A percentile compares a stretch with the other conserved stretches of the same genome.
Evolutionary conservation across 495 filamentous ascomycete species (phyloP).

Genomic region (Cryomyces minteri): DNA sequence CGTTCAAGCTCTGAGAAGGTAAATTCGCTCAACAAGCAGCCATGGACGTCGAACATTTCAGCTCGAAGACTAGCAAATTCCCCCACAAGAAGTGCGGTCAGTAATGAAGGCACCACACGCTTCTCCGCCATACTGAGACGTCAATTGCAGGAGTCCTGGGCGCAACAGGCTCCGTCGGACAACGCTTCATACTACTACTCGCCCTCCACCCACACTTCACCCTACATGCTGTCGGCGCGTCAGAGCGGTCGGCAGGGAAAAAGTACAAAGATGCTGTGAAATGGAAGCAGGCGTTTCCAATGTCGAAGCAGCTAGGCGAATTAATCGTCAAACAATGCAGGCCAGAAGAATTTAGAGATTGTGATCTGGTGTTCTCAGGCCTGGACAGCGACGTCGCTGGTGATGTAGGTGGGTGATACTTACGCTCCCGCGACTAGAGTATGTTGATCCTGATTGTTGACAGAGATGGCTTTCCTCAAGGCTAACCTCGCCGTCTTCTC

Average conservation of each 20-base stretch:
- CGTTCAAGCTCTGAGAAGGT: no score
- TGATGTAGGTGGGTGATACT: slow-evolving; percentile 17
- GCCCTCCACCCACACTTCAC: slow-evolving; percentile 24
- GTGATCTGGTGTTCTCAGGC: slow-evolving; percentile 25
- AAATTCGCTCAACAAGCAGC: neutral
- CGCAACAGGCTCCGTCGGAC: slow-evolving; percentile 25
- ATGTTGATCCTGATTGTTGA: neutral
- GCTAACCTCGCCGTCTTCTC: slow-evolving; percentile 23
- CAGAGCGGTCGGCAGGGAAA: slow-evolving; percentile 23
- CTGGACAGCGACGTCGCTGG: slow-evolving; percentile 26
- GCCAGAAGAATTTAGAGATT: slow-evolving; percentile 21
- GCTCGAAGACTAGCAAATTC: slow-evolving; percentile 13
- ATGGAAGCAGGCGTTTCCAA: slow-evolving; percentile 25
- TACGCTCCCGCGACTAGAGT: neutral
- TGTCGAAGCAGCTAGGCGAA: slow-evolving; percentile 21
- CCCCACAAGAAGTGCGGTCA: slow-evolving; percentile 23
- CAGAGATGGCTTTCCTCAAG: slow-evolving; percentile 25
- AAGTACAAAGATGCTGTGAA: slow-evolving; percentile 24
- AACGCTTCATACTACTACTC: slow-evolving; percentile 26
- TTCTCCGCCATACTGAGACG: neutral
- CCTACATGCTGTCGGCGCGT: slow-evolving; percentile 23
- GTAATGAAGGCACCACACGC: slow-evolving; percentile 2
- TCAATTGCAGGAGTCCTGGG: slow-evolving; percentile 22
- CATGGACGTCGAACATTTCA: slow-evolving; percentile 21
- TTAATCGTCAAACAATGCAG: slow-evolving; percentile 21